A percentile compares a stretch with the other conserved stretches of the same genome.
phyloP scores from a whole-genome alignment of 495 filamentous ascomycete species.

The Penicillium pulvis region DNA sequence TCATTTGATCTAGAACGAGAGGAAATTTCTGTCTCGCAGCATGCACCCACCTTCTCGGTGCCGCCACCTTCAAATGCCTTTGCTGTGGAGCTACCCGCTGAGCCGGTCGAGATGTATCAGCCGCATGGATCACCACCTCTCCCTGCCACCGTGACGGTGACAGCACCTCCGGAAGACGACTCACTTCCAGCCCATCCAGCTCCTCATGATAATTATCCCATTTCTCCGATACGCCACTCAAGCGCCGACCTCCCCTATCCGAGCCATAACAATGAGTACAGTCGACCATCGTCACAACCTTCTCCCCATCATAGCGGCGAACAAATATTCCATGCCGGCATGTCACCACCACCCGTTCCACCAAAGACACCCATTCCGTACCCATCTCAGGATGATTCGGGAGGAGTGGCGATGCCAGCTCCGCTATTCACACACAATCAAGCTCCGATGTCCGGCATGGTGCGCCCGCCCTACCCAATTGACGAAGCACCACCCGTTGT shows the following conservation, averaged over 20 bases:
- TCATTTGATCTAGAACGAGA: slow-evolving; percentile 31
- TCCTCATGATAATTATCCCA: slow-evolving; percentile 29
- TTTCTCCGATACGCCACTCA: slow-evolving; percentile 40
- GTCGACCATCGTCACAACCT: slow-evolving; percentile 38
- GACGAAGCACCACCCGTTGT: slow-evolving; percentile 83
- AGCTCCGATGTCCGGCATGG: slow-evolving; percentile 25
- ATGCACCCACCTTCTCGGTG: slow-evolving; percentile 28
- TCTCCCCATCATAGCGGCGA: slow-evolving; percentile 51
- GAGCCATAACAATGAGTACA: slow-evolving; percentile 38
- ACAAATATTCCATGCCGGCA: slow-evolving; percentile 36
- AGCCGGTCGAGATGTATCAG: slow-evolving; percentile 41
- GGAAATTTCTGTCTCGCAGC: slow-evolving; percentile 23
- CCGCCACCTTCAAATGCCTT: slow-evolving; percentile 47
- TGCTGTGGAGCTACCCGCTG: slow-evolving; percentile 67
- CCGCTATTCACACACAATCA: slow-evolving; percentile 28
- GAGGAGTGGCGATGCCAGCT: slow-evolving; percentile 39
- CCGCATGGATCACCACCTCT: slow-evolving; percentile 30
- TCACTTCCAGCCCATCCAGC: slow-evolving; percentile 38
- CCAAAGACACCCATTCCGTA: slow-evolving; percentile 80
- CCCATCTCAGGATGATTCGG: slow-evolving; percentile 35
- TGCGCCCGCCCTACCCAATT: slow-evolving; percentile 72
- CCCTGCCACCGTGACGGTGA: slow-evolving; percentile 32
- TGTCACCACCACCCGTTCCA: slow-evolving; percentile 72
- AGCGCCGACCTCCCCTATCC: slow-evolving; percentile 37
- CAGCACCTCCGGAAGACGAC: slow-evolving; percentile 29